These are phyloP conservation scores for Fusarium abutilonis DNA, from an alignment of 2,329 filamentous ascomycete species.

Conservation along the genomic window DNA sequence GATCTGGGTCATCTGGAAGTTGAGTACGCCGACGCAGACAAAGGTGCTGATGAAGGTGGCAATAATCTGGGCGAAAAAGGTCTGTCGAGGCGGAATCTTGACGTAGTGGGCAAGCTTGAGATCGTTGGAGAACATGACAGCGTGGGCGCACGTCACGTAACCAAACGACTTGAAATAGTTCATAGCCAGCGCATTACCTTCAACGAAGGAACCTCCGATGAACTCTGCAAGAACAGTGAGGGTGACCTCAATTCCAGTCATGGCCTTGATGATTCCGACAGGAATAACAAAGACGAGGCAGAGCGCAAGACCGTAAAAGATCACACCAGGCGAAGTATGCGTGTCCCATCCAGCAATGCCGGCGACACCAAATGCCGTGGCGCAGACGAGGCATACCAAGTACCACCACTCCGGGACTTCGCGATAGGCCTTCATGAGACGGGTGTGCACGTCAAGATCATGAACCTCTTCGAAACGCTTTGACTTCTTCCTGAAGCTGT, in stretches of 20 bases:
- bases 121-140: conserved; percentile 61
- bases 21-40: conserved; percentile 60
- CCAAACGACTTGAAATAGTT: conserved; percentile 66
- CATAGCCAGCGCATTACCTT: conserved; percentile 62
- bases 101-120: conserved; percentile 64
- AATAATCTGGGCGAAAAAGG: conserved; percentile 67
- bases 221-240: conserved; percentile 65
- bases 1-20: conserved; percentile 62
- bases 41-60: conserved; percentile 65
- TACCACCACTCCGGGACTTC: conserved; percentile 68
- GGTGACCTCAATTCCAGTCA: conserved; percentile 62
- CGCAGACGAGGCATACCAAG: conserved; percentile 53
- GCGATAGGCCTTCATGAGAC: conserved; percentile 58
- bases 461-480: conserved; percentile 50
- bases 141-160: conserved; percentile 61
- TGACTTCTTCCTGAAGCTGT: conserved; percentile 57
- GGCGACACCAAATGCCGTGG: conserved; percentile 58
- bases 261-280: conserved; percentile 63
- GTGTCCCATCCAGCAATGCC: conserved; percentile 61
- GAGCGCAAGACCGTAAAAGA: conserved; percentile 62
- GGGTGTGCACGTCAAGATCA: conserved; percentile 59
- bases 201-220: conserved; percentile 61
- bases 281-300: conserved; percentile 63
- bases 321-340: conserved; percentile 60
- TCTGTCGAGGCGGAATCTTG: conserved; percentile 69